Percentiles rank a stretch among this genome's conserved stretches.
phyloP scores from a whole-genome alignment of 331 rosid genomes.

The Telfairia occidentalis region DNA sequence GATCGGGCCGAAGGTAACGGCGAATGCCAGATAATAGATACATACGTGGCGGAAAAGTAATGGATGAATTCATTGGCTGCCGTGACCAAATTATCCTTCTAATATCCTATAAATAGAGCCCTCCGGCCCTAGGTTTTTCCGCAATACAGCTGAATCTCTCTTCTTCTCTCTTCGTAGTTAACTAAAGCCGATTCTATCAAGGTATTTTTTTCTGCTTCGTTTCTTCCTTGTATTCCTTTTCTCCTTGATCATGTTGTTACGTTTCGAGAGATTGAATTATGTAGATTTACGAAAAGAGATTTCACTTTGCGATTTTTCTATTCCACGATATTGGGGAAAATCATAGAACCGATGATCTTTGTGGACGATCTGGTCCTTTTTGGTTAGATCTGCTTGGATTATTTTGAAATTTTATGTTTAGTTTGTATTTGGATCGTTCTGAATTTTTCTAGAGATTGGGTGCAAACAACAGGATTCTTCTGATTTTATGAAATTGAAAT shows the following conservation, averaged over 20 bases:
- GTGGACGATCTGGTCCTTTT: background rate
- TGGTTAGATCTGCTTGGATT: background rate
- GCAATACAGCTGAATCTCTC: background rate
- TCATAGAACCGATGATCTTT: background rate
- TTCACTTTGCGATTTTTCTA: background rate
- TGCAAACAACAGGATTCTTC: background rate
- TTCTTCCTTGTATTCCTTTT: too few relatives aligned
- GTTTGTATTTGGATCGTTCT: background rate
- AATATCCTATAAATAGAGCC: background rate
- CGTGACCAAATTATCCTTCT: background rate
- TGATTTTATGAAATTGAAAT: background rate
- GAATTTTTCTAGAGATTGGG: background rate
- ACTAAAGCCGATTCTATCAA: background rate
- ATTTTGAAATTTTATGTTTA: background rate
- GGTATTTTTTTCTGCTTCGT: background rate
- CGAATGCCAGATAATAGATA: background rate
- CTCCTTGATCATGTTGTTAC: background rate
- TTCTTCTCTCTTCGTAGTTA: background rate
- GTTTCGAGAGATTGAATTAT: background rate
- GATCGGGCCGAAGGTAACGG: background rate
- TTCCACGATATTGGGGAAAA: background rate
- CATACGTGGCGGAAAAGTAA: conserved; percentile 3
- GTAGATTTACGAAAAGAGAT: background rate
- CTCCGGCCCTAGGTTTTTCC: background rate
- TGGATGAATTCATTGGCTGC: background rate